A percentile compares a stretch with the other conserved stretches of the same genome.
These are phyloP conservation scores for Trypanosoma melophagium DNA, from an alignment of 208 protist genomes.

Conservation along the genomic window DNA sequence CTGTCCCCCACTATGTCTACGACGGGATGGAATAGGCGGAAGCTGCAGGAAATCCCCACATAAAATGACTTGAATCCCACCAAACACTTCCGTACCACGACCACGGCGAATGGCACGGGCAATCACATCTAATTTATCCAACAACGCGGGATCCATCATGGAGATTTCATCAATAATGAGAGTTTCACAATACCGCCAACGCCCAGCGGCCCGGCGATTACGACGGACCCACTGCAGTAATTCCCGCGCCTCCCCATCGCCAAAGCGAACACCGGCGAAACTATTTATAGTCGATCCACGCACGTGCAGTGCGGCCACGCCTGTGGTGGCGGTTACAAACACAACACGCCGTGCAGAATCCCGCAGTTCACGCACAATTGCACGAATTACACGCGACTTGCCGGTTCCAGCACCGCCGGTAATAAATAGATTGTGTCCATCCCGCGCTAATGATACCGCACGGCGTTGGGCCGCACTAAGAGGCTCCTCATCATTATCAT, in stretches of 20 bases:
- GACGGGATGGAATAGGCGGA: constrained; percentile 35
- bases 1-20: not conserved
- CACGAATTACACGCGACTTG: constrained; percentile 54
- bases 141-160: constrained; percentile 53
- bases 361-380: constrained; percentile 41
- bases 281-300: constrained; percentile 56
- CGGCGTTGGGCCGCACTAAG: constrained; percentile 30
- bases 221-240: constrained; percentile 36
- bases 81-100: constrained; percentile 46
- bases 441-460: constrained; percentile 31
- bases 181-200: constrained; percentile 41
- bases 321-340: constrained; percentile 61
- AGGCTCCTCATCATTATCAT: no score
- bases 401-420: constrained; percentile 66
- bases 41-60: constrained; percentile 85
- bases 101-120: constrained; percentile 40
- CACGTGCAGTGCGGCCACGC: constrained; percentile 62
- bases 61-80: constrained; percentile 78
- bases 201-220: constrained; percentile 34
- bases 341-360: constrained; percentile 25
- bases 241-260: constrained; percentile 29
- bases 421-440: constrained; percentile 52
- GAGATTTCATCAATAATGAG: constrained; percentile 82
- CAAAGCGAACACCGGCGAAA: constrained; percentile 50
- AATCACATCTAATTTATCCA: constrained; percentile 63